phyloP scores from a whole-genome alignment of 148 eudicot genomes.

The Nepenthes mirabilis region DNA sequence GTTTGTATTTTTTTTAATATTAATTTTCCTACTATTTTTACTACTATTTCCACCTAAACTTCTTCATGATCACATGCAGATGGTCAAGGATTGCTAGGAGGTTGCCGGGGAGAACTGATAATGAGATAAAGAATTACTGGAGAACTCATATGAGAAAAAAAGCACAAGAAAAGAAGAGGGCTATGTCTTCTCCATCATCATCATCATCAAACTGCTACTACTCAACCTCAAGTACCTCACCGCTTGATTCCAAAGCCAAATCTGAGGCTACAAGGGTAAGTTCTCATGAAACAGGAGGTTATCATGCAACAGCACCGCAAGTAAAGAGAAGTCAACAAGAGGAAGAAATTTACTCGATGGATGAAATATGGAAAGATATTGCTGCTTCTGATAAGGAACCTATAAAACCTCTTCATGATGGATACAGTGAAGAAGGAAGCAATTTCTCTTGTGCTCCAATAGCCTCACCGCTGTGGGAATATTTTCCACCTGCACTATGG shows the following conservation, averaged over 20 bases:
- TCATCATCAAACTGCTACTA: slow-evolving; percentile 26
- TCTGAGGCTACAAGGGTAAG: slow-evolving; percentile 5
- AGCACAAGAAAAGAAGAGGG: slow-evolving; percentile 58
- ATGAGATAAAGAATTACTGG: slow-evolving; percentile 89
- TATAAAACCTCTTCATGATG: slow-evolving; percentile 26
- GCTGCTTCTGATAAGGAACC: slow-evolving; percentile 28
- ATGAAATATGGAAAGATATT: slow-evolving; percentile 86
- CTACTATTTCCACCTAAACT: neutral
- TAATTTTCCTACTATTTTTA: neutral
- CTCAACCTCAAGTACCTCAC: slow-evolving; percentile 17
- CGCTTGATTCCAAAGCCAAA: slow-evolving; percentile 11
- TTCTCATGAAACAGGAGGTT: slow-evolving; percentile 3
- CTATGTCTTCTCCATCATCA: slow-evolving; percentile 36
- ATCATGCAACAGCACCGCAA: slow-evolving; percentile 12
- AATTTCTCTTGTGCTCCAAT: slow-evolving; percentile 23
- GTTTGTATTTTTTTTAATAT: neutral
- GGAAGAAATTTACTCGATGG: slow-evolving; percentile 37
- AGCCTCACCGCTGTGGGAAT: slow-evolving; percentile 62
- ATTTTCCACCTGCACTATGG: slow-evolving; percentile 38
- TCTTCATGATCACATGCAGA: slow-evolving; percentile 17
- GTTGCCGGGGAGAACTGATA: slow-evolving; percentile 79
- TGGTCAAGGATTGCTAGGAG: slow-evolving; percentile 77
- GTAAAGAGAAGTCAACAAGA: slow-evolving; percentile 14
- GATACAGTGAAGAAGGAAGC: slow-evolving; percentile 14
- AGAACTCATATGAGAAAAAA: slow-evolving; percentile 83